Percentiles rank a stretch among this genome's conserved stretches.
phyloP scores from a whole-genome alignment of 129 eudicot genomes.

The Flaveria robusta region DNA sequence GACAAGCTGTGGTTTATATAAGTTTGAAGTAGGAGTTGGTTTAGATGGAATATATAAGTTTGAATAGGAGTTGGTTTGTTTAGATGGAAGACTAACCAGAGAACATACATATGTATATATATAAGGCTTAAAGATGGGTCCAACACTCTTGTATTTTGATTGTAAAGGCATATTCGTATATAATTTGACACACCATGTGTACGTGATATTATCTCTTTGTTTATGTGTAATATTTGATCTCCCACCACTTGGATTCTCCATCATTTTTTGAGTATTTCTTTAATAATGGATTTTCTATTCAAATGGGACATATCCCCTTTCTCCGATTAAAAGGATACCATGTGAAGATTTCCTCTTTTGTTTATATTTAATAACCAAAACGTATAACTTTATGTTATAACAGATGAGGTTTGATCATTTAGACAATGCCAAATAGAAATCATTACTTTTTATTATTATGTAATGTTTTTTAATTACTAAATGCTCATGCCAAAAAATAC shows the following conservation, averaged over 20 bases:
- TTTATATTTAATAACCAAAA: too few species aligned
- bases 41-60: not conserved
- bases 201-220: conserved; percentile 19
- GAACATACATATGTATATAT: not conserved
- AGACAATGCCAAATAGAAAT: not conserved
- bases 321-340: conserved; percentile 22
- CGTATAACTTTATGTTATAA: too few species aligned
- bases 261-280: conserved; percentile 14
- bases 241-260: conserved; percentile 33
- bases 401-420: not conserved
- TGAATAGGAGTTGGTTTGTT: conserved; percentile 20
- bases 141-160: not conserved
- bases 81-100: not conserved
- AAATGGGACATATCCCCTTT: conserved; percentile 43
- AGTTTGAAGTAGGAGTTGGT: conserved; percentile 27
- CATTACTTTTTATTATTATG: too few species aligned
- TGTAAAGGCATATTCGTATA: conserved; percentile 16
- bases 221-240: not conserved
- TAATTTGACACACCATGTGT: conserved; percentile 23
- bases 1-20: too few species aligned
- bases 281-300: conserved; percentile 24
- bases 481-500: too few species aligned
- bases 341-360: not conserved
- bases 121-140: not conserved
- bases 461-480: too few species aligned